A percentile compares a stretch with the other conserved stretches of the same genome.
Conservation (phyloP, 2,329 filamentous ascomycete genomes). For the Diaporthe eres region DNA sequence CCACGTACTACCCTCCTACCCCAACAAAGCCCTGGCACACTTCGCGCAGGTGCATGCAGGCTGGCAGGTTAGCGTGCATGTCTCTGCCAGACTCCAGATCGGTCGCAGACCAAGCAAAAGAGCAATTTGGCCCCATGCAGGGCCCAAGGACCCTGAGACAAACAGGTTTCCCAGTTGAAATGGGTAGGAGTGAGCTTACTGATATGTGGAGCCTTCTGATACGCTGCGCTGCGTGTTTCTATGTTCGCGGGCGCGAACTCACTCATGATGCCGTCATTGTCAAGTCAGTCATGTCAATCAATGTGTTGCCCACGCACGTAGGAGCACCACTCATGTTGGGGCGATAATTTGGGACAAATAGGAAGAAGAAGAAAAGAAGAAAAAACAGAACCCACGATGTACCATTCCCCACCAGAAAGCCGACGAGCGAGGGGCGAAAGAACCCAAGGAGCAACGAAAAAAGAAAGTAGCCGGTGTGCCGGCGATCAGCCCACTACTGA, state of each 20-base stretch:
- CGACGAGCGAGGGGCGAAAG: background rate
- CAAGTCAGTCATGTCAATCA: conserved; percentile 1
- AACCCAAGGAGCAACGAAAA: background rate
- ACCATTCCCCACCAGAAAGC: background rate
- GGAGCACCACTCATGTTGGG: background rate
- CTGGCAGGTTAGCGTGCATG: background rate
- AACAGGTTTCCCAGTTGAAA: background rate
- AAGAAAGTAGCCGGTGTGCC: background rate
- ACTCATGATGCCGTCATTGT: conserved; percentile 17
- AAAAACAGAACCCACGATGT: background rate
- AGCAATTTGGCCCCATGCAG: background rate
- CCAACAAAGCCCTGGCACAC: background rate
- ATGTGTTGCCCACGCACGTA: background rate
- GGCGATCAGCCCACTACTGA: background rate
- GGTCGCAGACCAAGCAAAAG: background rate
- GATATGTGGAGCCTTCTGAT: conserved; percentile 3
- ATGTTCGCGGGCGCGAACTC: background rate
- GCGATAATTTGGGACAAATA: background rate
- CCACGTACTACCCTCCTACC: background rate
- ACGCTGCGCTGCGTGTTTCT: background rate
- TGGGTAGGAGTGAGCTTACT: background rate
- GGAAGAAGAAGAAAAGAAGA: background rate
- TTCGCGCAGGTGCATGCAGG: background rate
- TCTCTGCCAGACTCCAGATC: background rate
- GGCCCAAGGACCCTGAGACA: conserved; percentile 30